phyloP scores from a whole-genome alignment of 2,329 filamentous ascomycete genomes.

The Penicillium aurantiogriseum region DNA sequence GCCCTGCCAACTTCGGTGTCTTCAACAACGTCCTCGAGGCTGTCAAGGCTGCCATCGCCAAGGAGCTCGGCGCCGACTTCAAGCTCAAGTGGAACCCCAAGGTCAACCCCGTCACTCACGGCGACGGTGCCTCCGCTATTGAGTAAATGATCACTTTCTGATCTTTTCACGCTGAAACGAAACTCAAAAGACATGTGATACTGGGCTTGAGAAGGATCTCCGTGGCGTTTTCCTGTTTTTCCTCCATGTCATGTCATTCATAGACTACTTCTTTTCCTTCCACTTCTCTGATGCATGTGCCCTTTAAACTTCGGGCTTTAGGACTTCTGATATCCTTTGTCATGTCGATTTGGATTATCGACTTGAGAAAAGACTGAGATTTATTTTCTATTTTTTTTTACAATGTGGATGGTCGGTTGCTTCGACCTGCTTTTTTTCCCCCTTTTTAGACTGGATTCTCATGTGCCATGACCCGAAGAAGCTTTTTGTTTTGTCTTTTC shows the following conservation, averaged over 20 bases:
- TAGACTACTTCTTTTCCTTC: slow-evolving; percentile 10
- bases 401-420: slow-evolving; percentile 16
- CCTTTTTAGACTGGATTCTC: slow-evolving; percentile 8
- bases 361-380: slow-evolving; percentile 13
- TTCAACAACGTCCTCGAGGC: slow-evolving; percentile 72
- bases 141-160: slow-evolving; percentile 42
- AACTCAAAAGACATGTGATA: slow-evolving; percentile 12
- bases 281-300: slow-evolving; percentile 3
- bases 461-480: slow-evolving; percentile 8
- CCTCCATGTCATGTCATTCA: neutral
- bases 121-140: slow-evolving; percentile 54
- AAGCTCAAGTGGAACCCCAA: slow-evolving; percentile 69
- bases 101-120: slow-evolving; percentile 65
- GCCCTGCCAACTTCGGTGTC: slow-evolving; percentile 74
- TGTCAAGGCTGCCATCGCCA: slow-evolving; percentile 64
- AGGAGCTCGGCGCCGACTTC: slow-evolving; percentile 72
- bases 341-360: slow-evolving; percentile 7
- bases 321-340: slow-evolving; percentile 18
- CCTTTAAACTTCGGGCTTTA: slow-evolving; percentile 4
- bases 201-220: slow-evolving; percentile 7
- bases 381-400: slow-evolving; percentile 2
- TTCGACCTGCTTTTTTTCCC: slow-evolving; percentile 3
- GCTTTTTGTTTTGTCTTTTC: slow-evolving; percentile 1
- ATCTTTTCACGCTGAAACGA: slow-evolving; percentile 15
- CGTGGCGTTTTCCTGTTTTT: slow-evolving; percentile 9